A percentile compares a stretch with the other conserved stretches of the same genome.
phyloP scores from a whole-genome alignment of 2,329 filamentous ascomycete genomes.

The Cercospora nicotianae region DNA sequence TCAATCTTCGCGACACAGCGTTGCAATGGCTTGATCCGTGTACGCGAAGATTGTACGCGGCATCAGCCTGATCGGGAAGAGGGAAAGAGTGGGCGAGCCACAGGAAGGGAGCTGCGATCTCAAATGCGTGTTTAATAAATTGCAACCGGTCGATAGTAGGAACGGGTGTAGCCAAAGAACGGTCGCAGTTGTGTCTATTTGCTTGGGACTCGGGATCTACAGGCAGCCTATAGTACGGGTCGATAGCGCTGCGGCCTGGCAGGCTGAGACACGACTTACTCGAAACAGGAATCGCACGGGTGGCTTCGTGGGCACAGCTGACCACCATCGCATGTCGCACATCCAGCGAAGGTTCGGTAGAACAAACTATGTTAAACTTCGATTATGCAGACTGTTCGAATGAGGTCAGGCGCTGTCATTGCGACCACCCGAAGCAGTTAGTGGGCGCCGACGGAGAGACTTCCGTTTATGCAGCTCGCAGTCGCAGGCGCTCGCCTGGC shows the following conservation, averaged over 20 bases:
- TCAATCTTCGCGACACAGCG: neutral
- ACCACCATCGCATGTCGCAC: neutral
- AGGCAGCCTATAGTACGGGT: neutral
- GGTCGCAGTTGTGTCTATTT: neutral
- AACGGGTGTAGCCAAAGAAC: neutral
- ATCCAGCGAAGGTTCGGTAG: neutral
- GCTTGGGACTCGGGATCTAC: neutral
- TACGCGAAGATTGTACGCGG: neutral
- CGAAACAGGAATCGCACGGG: slow-evolving; percentile 5
- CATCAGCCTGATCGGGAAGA: neutral
- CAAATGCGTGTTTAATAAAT: neutral
- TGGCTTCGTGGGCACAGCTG: neutral
- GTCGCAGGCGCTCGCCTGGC: no score
- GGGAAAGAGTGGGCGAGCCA: neutral
- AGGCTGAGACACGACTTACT: neutral
- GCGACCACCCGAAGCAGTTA: slow-evolving; percentile 5
- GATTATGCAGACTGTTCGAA: neutral
- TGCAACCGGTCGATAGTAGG: neutral
- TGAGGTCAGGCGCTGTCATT: slow-evolving; percentile 8
- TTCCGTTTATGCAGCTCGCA: no score
- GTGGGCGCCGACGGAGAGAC: no score
- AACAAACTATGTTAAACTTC: neutral
- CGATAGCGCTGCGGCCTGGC: neutral
- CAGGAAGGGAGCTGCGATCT: neutral
- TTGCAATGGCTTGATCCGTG: slow-evolving; percentile 5